A percentile compares a stretch with the other conserved stretches of the same genome.
These are phyloP conservation scores for Colletotrichum tanaceti DNA, from an alignment of 2,329 filamentous ascomycete genomes.

Conservation along the genomic window DNA sequence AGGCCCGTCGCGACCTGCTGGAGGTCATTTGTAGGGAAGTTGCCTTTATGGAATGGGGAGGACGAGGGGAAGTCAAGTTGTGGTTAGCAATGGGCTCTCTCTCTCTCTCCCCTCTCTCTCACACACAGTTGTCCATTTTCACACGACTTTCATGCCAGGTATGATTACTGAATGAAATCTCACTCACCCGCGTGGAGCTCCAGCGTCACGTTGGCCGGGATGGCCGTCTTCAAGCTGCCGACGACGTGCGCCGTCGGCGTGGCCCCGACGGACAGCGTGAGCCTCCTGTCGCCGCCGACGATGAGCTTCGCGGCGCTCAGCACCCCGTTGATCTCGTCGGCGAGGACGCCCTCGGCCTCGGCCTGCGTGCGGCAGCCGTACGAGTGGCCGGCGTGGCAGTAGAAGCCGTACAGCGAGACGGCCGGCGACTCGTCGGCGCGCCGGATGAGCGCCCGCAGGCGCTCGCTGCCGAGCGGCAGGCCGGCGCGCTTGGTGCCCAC, in stretches of 20 bases:
- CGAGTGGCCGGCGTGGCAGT: slow-evolving; percentile 54
- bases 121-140: too few relatives aligned
- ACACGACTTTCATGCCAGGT: too few relatives aligned
- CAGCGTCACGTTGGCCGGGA: slow-evolving; percentile 48
- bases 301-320: slow-evolving; percentile 48
- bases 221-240: slow-evolving; percentile 45
- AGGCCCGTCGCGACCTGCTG: slow-evolving; percentile 53
- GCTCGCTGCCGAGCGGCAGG: slow-evolving; percentile 44
- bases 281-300: slow-evolving; percentile 42
- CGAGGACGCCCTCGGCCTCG: slow-evolving; percentile 48
- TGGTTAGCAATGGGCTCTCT: too few relatives aligned
- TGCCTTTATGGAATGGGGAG: slow-evolving; percentile 43
- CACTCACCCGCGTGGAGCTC: slow-evolving; percentile 51
- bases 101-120: too few relatives aligned
- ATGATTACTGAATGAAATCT: too few relatives aligned
- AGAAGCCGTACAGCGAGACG: slow-evolving; percentile 51
- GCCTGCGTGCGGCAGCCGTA: slow-evolving; percentile 48
- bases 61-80: neutral
- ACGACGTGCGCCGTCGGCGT: slow-evolving; percentile 54
- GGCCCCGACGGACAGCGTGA: slow-evolving; percentile 51
- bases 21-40: slow-evolving; percentile 54
- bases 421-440: slow-evolving; percentile 46
- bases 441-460: slow-evolving; percentile 46
- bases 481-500: slow-evolving; percentile 52
- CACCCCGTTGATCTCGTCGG: slow-evolving; percentile 48